Conservation (phyloP, 2,329 filamentous ascomycete genomes). For the Arthrobotrys entomopaga region DNA sequence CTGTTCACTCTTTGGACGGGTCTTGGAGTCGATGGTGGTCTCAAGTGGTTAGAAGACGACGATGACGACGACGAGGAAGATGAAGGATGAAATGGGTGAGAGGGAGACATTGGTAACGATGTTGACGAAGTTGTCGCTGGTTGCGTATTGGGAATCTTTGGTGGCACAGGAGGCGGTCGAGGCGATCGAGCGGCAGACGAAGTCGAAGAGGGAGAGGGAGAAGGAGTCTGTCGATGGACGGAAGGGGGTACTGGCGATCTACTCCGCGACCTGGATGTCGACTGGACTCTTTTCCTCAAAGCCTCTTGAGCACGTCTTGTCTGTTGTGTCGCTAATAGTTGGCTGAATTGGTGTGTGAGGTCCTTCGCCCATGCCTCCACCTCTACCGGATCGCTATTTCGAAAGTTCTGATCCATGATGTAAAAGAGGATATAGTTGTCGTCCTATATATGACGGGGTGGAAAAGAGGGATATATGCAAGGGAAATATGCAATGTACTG, state of each 20-base stretch:
- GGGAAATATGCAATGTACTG: slow-evolving; percentile 56
- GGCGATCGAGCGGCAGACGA: slow-evolving; percentile 64
- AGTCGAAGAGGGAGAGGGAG: slow-evolving; percentile 53
- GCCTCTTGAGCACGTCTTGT: slow-evolving; percentile 81
- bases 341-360: slow-evolving; percentile 84
- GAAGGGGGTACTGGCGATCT: slow-evolving; percentile 68
- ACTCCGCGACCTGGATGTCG: slow-evolving; percentile 69
- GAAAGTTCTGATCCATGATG: slow-evolving; percentile 62
- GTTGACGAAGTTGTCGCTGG: slow-evolving; percentile 46
- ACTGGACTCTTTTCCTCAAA: slow-evolving; percentile 59
- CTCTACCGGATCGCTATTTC: slow-evolving; percentile 61
- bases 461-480: slow-evolving; percentile 56
- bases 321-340: slow-evolving; percentile 83
- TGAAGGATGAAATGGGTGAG: slow-evolving; percentile 57
- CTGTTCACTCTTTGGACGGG: slow-evolving; percentile 60
- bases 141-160: slow-evolving; percentile 57
- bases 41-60: slow-evolving; percentile 61
- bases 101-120: slow-evolving; percentile 56
- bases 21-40: slow-evolving; percentile 55
- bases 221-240: slow-evolving; percentile 60
- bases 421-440: slow-evolving; percentile 57
- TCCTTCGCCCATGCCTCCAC: slow-evolving; percentile 82
- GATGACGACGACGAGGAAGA: slow-evolving; percentile 57
- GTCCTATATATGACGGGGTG: slow-evolving; percentile 55
- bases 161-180: slow-evolving; percentile 59